Conservation (phyloP, 164 flowering plant genomes). For the Chimonanthus praecox region DNA sequence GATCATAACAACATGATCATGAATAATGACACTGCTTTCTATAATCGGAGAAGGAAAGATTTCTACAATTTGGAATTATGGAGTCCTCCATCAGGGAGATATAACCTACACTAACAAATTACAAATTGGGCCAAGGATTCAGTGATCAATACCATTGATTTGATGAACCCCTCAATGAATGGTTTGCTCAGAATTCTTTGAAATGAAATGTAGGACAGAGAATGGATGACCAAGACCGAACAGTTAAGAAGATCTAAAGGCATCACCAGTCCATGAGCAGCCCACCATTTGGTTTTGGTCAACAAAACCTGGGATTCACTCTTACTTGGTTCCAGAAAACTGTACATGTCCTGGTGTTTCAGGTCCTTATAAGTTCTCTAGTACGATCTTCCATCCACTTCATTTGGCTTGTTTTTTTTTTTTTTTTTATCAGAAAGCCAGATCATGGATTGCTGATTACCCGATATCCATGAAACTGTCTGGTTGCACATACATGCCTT, state of each 20-base stretch:
- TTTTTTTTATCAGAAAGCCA: neutral
- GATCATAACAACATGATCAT: neutral
- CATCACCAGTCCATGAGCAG: neutral
- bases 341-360: neutral
- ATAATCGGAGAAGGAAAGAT: neutral
- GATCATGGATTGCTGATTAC: slow-evolving; percentile 13
- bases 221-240: neutral
- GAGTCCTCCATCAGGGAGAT: neutral
- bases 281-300: neutral
- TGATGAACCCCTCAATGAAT: too few species aligned
- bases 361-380: neutral
- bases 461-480: slow-evolving; percentile 17
- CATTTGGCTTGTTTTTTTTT: neutral
- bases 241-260: neutral
- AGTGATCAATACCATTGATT: neutral
- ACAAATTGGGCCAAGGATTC: neutral
- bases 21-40: neutral
- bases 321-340: too few species aligned
- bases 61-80: neutral
- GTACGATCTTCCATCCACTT: neutral
- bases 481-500: slow-evolving; percentile 7
- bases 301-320: too few species aligned
- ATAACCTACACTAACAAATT: too few species aligned
- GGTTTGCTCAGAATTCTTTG: neutral
- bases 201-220: neutral